Conservation (phyloP, 768 basidiomycete genomes). For the Suillus weaverae region DNA sequence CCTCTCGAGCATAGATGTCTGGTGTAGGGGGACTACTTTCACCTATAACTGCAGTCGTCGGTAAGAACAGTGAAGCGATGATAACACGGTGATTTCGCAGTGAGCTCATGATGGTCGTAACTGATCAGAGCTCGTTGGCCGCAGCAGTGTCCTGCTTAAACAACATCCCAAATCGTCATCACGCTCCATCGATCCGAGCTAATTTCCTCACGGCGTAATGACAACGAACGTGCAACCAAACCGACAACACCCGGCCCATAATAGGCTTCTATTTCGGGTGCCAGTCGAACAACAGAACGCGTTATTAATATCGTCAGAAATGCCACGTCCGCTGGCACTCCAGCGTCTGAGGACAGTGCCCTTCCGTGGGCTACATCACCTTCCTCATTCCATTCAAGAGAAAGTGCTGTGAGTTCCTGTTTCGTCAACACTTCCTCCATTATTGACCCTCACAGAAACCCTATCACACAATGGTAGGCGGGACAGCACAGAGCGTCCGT, state of each 20-base stretch:
- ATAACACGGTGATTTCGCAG: conserved; percentile 72
- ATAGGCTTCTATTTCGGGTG: neutral
- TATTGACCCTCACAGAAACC: too few species aligned
- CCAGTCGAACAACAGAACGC: too few species aligned
- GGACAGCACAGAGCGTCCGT: too few species aligned
- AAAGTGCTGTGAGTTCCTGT: too few species aligned
- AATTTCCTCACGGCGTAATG: conserved; percentile 1
- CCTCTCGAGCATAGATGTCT: conserved; percentile 28
- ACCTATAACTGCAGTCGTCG: conserved; percentile 66
- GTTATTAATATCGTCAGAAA: too few species aligned
- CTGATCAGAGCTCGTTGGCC: neutral
- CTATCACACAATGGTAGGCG: too few species aligned
- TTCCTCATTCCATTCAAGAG: too few species aligned
- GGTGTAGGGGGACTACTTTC: conserved; percentile 54
- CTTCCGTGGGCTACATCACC: too few species aligned
- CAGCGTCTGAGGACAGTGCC: too few species aligned
- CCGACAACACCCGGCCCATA: neutral
- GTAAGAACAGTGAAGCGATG: conserved; percentile 85
- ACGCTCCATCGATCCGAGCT: neutral
- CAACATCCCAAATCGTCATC: neutral
- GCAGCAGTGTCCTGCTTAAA: neutral
- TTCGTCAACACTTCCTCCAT: too few species aligned
- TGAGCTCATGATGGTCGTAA: conserved; percentile 53
- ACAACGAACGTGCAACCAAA: neutral
- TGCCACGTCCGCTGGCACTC: too few species aligned